Evolutionary conservation across 306 rosid species (phyloP).

Genomic region (Quercus parvula): DNA sequence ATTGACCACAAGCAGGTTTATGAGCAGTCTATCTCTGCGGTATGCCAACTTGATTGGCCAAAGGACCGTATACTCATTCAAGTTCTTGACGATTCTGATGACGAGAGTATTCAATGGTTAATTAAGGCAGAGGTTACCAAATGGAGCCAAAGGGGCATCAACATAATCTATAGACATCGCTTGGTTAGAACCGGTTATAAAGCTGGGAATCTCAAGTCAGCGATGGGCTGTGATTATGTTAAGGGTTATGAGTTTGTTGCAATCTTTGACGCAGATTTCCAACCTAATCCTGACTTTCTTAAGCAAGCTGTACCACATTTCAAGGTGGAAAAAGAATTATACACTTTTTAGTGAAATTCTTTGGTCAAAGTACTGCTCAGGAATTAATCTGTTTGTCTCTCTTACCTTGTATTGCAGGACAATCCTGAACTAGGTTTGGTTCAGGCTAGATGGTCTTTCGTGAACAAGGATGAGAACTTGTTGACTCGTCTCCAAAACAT

Average conservation of each 20-base stretch:
- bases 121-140: conserved; percentile 72
- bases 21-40: conserved; percentile 93
- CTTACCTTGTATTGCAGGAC: conserved; percentile 49
- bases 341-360: conserved; percentile 2
- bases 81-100: conserved; percentile 90
- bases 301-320: conserved; percentile 82
- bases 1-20: conserved; percentile 63
- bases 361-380: conserved; percentile 3
- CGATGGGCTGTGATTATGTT: conserved; percentile 89
- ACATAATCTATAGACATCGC: conserved; percentile 86
- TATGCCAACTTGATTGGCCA: conserved; percentile 90
- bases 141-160: conserved; percentile 83
- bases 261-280: conserved; percentile 93
- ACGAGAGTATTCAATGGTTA: conserved; percentile 75
- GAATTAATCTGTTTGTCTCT: conserved; percentile 2
- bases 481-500: conserved; percentile 95
- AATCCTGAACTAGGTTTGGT: conserved; percentile 79
- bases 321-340: conserved; percentile 52
- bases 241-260: conserved; percentile 88
- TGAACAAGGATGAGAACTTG: conserved; percentile 92
- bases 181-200: conserved; percentile 82
- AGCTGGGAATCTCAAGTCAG: conserved; percentile 98
- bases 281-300: conserved; percentile 94
- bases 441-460: conserved; percentile 95
- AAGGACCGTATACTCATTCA: conserved; percentile 79